phyloP scores from a whole-genome alignment of 2,329 filamentous ascomycete genomes.

The Aureobasidium sp. region DNA sequence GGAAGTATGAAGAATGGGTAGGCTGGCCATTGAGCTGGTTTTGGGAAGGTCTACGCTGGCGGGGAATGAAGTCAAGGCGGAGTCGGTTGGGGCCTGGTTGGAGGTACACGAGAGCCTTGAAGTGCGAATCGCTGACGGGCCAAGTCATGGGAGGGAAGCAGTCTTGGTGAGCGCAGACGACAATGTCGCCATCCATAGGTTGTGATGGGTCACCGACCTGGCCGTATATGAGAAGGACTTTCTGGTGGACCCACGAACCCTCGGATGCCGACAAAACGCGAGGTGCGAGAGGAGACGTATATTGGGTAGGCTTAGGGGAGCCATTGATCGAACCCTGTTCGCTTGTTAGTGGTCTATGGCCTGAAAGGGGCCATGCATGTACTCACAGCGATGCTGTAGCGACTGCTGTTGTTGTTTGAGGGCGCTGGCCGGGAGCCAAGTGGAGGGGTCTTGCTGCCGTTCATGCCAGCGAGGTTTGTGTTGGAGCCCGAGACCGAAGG shows the following conservation, averaged over 20 bases:
- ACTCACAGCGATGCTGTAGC: constrained; percentile 50
- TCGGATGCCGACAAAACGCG: constrained; percentile 72
- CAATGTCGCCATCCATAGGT: constrained; percentile 70
- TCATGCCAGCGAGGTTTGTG: constrained; percentile 53
- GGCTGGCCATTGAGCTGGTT: constrained; percentile 62
- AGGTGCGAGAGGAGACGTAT: constrained; percentile 73
- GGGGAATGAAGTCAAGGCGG: constrained; percentile 66
- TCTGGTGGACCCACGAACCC: constrained; percentile 87
- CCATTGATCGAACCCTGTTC: constrained; percentile 40
- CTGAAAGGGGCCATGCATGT: not conserved
- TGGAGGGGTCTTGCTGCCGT: constrained; percentile 41
- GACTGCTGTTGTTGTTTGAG: constrained; percentile 36
- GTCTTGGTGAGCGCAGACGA: constrained; percentile 75
- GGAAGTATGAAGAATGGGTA: constrained; percentile 72
- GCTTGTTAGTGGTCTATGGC: constrained; percentile 8
- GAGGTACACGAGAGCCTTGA: constrained; percentile 88
- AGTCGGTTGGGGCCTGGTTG: constrained; percentile 83
- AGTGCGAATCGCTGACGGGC: constrained; percentile 84
- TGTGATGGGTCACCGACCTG: constrained; percentile 69
- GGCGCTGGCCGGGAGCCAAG: constrained; percentile 19
- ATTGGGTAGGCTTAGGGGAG: constrained; percentile 17
- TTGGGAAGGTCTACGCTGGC: constrained; percentile 14
- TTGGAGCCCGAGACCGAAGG: constrained; percentile 21
- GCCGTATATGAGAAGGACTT: constrained; percentile 74
- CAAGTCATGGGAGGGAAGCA: constrained; percentile 74